A percentile compares a stretch with the other conserved stretches of the same genome.
Conservation (phyloP, 768 basidiomycete genomes). For the Suillus plorans region DNA sequence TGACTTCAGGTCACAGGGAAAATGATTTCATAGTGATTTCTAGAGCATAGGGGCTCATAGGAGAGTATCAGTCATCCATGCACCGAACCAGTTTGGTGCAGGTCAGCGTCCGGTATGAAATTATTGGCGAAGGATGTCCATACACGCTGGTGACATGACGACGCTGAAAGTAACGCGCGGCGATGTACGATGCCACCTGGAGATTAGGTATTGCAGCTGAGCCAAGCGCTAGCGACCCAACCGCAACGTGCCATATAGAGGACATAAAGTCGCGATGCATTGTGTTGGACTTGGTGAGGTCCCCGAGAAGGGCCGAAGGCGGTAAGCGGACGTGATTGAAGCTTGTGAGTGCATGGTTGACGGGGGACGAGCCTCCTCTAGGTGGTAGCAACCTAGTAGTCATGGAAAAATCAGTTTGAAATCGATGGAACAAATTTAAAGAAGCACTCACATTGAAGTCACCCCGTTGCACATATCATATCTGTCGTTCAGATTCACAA, state of each 20-base stretch:
- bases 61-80: too few species aligned
- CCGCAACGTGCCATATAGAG: slow-evolving; percentile 29
- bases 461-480: too few species aligned
- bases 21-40: too few species aligned
- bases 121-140: slow-evolving; percentile 26
- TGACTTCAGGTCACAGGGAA: too few species aligned
- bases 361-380: slow-evolving; percentile 30
- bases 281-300: slow-evolving; percentile 18
- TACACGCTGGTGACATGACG: slow-evolving; percentile 16
- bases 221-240: slow-evolving; percentile 33
- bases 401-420: background rate
- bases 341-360: slow-evolving; percentile 36
- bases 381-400: slow-evolving; percentile 16
- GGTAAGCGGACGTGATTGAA: slow-evolving; percentile 38
- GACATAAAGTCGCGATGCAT: slow-evolving; percentile 21
- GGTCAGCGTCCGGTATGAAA: slow-evolving; percentile 41
- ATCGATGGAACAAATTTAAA: too few species aligned
- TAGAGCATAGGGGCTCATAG: too few species aligned
- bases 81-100: too few species aligned
- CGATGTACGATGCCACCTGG: slow-evolving; percentile 25
- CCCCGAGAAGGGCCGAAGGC: slow-evolving; percentile 30
- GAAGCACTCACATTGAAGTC: too few species aligned
- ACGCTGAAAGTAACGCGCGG: slow-evolving; percentile 30
- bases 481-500: too few species aligned
- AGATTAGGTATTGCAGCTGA: slow-evolving; percentile 24